Percentiles rank a stretch among this genome's conserved stretches.
These are phyloP conservation scores for Tulasnella sp. DNA, from an alignment of 768 basidiomycete species.

Conservation along the genomic window DNA sequence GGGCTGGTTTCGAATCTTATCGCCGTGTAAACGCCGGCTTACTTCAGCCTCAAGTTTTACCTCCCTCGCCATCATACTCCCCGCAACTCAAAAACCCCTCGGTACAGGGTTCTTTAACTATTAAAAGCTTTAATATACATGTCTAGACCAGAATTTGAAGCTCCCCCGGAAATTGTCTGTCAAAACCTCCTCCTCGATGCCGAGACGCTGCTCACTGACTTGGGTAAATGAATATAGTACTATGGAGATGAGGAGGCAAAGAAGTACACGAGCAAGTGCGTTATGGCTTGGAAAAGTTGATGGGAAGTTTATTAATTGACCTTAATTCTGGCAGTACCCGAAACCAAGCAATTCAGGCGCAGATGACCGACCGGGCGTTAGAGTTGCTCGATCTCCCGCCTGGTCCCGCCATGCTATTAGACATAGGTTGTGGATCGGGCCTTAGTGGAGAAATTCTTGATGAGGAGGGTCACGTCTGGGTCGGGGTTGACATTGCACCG, in stretches of 20 bases:
- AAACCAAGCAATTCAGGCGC: slow-evolving; percentile 91
- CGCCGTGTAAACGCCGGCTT: slow-evolving; percentile 1
- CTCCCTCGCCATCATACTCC: neutral
- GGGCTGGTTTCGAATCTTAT: neutral
- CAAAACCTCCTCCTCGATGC: neutral
- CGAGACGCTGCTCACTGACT: slow-evolving; percentile 4
- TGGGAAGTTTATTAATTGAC: neutral
- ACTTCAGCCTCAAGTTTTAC: slow-evolving; percentile 1
- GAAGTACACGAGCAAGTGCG: slow-evolving; percentile 94
- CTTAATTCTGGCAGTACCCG: slow-evolving; percentile 55
- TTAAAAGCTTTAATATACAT: slow-evolving; percentile 34
- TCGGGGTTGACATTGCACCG: slow-evolving; percentile 88
- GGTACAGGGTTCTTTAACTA: neutral
- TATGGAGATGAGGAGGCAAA: slow-evolving; percentile 93
- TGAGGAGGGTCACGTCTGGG: slow-evolving; percentile 88
- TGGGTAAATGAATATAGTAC: slow-evolving; percentile 49
- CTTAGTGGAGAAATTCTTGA: slow-evolving; percentile 93
- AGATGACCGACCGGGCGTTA: slow-evolving; percentile 94
- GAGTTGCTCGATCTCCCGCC: slow-evolving; percentile 80
- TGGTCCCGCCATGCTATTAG: slow-evolving; percentile 77
- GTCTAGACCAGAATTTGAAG: slow-evolving; percentile 82
- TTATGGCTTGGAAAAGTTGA: neutral
- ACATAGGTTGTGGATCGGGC: slow-evolving; percentile 97
- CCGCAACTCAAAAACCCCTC: neutral
- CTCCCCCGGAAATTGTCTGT: slow-evolving; percentile 85